Base-by-base conservation (phyloP, 805 yeast species). In the Novakomyces olei region DNA sequence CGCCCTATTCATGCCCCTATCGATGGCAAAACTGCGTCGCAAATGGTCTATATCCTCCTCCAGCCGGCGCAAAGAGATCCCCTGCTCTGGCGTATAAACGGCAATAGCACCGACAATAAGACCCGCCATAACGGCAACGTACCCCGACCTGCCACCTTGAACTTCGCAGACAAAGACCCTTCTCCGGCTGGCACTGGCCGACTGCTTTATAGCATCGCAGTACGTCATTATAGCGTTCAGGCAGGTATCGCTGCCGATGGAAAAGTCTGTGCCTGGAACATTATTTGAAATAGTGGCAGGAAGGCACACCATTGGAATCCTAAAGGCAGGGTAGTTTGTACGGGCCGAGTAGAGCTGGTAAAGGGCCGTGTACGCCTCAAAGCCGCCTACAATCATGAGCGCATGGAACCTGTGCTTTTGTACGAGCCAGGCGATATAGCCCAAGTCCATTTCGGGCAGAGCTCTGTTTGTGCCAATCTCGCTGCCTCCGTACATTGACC, bases 241-340 rank as follows among this genome's bases (percentile, higher is more conserved):
- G 61, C 98, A 91, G 7, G 99, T 88, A 52, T 88, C 98, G 8
- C 81, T 65, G 37, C 99, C 99, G 37, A 88, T 57, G 0, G 95
- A 81, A 54, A 81, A 81, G 55, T 88, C 95, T 2, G 96, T 75
- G 38, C 98, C 99, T n/a, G 99, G 98, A 32, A 88, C 96, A 45
- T 88, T 88, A 58, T 88, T 88, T 12, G 95, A 81, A 41, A 88
- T 79, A 2, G 98, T 88, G 2, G 96, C 85, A 7, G 98, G 98
- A 42, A 88, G 64, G 44, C 79, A 69, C 27, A 78, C 76, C 78
- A 85, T 73, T 40, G 98, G 98, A 42, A 88, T 81, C 54, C 85
- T 70, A 59, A 88, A 78, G 19, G 85, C 71, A 28, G 98, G 96
- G 57, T 80, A 88, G 37, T 68, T 58, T 10, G 50, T 42, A 53